A percentile compares a stretch with the other conserved stretches of the same genome.
These are phyloP conservation scores for Taphrina pruni DNA, from an alignment of 1,139 yeast species.

Conservation along the genomic window DNA sequence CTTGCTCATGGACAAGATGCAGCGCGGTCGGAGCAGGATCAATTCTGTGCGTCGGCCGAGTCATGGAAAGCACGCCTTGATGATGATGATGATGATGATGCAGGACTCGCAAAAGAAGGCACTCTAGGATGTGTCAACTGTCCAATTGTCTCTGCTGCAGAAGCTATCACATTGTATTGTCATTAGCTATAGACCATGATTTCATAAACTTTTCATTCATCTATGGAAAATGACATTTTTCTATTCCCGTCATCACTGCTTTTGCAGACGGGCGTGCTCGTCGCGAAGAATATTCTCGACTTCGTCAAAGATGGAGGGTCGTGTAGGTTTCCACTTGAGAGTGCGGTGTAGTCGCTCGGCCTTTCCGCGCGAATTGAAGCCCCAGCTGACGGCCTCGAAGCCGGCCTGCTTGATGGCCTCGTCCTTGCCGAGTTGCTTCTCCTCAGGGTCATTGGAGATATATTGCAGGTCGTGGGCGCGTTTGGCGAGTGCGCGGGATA, in stretches of 20 bases:
- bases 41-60: neutral
- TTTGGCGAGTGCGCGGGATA: neutral
- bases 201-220: neutral
- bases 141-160: too few relatives aligned
- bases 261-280: slow-evolving; percentile 9
- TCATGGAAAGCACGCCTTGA: neutral
- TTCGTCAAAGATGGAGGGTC: slow-evolving; percentile 14
- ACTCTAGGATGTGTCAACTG: too few relatives aligned
- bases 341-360: neutral
- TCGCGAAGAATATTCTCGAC: slow-evolving; percentile 5
- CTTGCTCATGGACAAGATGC: slow-evolving; percentile 17
- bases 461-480: neutral
- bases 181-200: neutral
- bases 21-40: neutral
- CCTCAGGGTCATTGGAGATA: neutral
- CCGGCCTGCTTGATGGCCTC: slow-evolving; percentile 14
- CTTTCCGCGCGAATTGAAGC: slow-evolving; percentile 7
- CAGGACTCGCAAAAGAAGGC: too few relatives aligned
- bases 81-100: neutral
- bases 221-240: neutral
- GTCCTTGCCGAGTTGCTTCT: slow-evolving; percentile 6
- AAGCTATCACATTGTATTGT: neutral
- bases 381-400: slow-evolving; percentile 19
- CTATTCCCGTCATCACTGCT: neutral
- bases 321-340: neutral